Conservation (phyloP, 768 basidiomycete species). For the Termitomyces sp. region DNA sequence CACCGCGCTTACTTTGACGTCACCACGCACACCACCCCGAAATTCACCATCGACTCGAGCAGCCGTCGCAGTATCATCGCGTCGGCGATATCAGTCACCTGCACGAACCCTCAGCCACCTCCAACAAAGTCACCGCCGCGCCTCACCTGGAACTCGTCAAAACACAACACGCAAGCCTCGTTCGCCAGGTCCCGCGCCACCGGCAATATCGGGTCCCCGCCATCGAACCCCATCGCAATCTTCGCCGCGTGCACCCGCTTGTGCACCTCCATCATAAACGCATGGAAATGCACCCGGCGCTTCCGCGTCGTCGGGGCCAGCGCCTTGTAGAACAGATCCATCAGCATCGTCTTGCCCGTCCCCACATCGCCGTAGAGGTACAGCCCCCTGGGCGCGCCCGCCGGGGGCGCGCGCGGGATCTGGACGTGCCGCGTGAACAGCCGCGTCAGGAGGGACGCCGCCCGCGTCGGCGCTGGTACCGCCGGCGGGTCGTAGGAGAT, state of each 20-base stretch:
- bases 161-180: conserved; percentile 84
- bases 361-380: conserved; percentile 97
- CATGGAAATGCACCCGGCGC: conserved; percentile 94
- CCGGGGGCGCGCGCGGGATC: conserved; percentile 35
- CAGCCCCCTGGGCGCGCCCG: conserved; percentile 71
- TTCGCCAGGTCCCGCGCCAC: conserved; percentile 84
- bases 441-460: conserved; percentile 41
- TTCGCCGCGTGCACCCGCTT: conserved; percentile 86
- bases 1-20: conserved; percentile 83
- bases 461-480: conserved; percentile 37
- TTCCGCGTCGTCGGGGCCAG: conserved; percentile 67
- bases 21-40: conserved; percentile 91
- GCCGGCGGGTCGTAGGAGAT: conserved; percentile 63
- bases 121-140: fast-evolving
- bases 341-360: conserved; percentile 97
- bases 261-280: conserved; percentile 99
- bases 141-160: conserved; percentile 94
- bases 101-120: background rate
- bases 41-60: conserved; percentile 77
- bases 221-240: conserved; percentile 55
- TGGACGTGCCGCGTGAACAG: conserved; percentile 34
- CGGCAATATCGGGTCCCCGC: conserved; percentile 80
- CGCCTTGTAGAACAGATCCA: conserved; percentile 94
- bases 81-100: conserved; percentile 96
- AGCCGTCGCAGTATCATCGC: conserved; percentile 96